These are phyloP conservation scores for Lepidium africanum DNA, from an alignment of 345 rosid species.

Conservation along the genomic window DNA sequence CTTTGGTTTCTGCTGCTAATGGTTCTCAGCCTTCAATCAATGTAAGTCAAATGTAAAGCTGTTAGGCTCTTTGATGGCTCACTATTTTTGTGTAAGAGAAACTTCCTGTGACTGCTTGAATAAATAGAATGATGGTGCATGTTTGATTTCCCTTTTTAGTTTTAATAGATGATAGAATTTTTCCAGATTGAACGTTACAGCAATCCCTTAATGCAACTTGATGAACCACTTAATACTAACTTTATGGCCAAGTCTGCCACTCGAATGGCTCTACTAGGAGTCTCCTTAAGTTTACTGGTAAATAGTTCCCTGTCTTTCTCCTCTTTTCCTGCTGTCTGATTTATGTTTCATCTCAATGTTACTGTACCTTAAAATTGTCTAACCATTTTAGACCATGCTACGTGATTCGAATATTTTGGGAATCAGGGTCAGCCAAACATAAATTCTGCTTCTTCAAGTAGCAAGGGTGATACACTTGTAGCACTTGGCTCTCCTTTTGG, in stretches of 20 bases:
- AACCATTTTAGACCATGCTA: background rate
- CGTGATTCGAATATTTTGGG: constrained; percentile 13
- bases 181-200: constrained; percentile 35
- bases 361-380: background rate
- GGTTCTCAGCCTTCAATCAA: constrained; percentile 32
- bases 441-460: constrained; percentile 29
- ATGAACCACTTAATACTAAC: constrained; percentile 42
- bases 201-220: constrained; percentile 27
- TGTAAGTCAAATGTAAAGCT: constrained; percentile 31
- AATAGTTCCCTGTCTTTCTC: constrained; percentile 1
- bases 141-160: background rate
- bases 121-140: background rate
- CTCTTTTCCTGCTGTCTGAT: background rate
- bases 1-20: constrained; percentile 48
- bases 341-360: background rate
- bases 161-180: background rate
- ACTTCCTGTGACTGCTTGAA: background rate
- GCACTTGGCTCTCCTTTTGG: constrained; percentile 96
- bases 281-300: constrained; percentile 48
- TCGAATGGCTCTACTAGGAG: constrained; percentile 78
- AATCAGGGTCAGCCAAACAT: constrained; percentile 50
- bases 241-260: constrained; percentile 50
- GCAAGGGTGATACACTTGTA: constrained; percentile 64
- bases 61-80: constrained; percentile 1
- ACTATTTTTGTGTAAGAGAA: background rate